Evolutionary conservation across 768 basidiomycete genomes (phyloP).

Genomic region (Naganishia randhawae): DNA sequence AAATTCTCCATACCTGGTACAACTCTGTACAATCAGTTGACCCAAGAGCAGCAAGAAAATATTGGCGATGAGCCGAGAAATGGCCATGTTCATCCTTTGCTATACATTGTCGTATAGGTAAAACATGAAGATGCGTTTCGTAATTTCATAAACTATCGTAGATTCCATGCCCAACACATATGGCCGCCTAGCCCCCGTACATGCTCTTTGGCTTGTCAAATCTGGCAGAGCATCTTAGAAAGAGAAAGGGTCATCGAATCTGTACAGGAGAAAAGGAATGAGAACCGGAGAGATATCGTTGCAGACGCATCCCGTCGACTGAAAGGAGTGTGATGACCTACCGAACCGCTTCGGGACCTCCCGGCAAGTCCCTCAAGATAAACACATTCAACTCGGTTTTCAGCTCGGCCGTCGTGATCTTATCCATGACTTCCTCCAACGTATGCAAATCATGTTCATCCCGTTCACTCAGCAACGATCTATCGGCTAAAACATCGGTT

Average conservation of each 20-base stretch:
- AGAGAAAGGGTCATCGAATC: constrained; percentile 15
- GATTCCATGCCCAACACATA: neutral
- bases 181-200: neutral
- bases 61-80: no score
- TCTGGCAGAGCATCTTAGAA: neutral
- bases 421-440: constrained; percentile 71
- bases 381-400: constrained; percentile 86
- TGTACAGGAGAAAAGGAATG: neutral
- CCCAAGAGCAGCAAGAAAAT: no score
- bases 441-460: constrained; percentile 71
- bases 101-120: no score
- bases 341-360: constrained; percentile 37
- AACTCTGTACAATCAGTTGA: no score
- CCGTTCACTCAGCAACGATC: constrained; percentile 63
- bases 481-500: constrained; percentile 71
- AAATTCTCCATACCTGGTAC: no score
- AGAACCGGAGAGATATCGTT: neutral
- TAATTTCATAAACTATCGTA: neutral
- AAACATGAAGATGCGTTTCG: neutral
- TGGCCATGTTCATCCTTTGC: no score
- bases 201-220: neutral
- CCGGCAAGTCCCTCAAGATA: constrained; percentile 72
- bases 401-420: constrained; percentile 72
- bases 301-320: neutral
- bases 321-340: neutral